Evolutionary conservation across 805 yeast species (phyloP).

Genomic region (Saccharomycopsis sp.): DNA sequence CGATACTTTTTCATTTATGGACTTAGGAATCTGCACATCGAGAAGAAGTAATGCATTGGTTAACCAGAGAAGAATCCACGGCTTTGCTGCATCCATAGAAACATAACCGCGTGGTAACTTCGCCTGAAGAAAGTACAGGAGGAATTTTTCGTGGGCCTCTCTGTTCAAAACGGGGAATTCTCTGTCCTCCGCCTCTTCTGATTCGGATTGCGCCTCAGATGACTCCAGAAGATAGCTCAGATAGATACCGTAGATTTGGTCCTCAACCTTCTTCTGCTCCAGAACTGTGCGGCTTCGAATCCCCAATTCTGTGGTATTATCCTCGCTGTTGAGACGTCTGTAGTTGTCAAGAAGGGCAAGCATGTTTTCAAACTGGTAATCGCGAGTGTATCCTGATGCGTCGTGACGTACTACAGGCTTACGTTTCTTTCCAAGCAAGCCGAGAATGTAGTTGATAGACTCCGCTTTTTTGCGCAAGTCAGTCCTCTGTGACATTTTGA

Average conservation of each 20-base stretch:
- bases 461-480: not conserved
- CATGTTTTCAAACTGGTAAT: slow-evolving; percentile 18
- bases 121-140: slow-evolving; percentile 34
- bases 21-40: slow-evolving; percentile 26
- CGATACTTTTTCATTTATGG: slow-evolving; percentile 27
- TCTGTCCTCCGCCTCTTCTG: not conserved
- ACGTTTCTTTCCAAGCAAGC: slow-evolving; percentile 13
- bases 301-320: slow-evolving; percentile 22
- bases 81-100: slow-evolving; percentile 78
- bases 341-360: not conserved
- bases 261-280: slow-evolving; percentile 37
- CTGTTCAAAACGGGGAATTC: slow-evolving; percentile 26
- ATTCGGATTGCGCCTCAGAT: not conserved
- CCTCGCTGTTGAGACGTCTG: slow-evolving; percentile 12
- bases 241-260: slow-evolving; percentile 27
- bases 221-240: slow-evolving; percentile 27
- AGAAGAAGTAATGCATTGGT: slow-evolving; percentile 46
- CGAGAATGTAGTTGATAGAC: slow-evolving; percentile 1
- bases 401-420: slow-evolving; percentile 2
- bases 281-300: slow-evolving; percentile 32
- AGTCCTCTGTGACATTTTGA: slow-evolving; percentile 2
- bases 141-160: slow-evolving; percentile 38
- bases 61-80: slow-evolving; percentile 89
- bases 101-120: slow-evolving; percentile 46
- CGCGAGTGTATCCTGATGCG: slow-evolving; percentile 23